Base-by-base conservation (phyloP, 352 stramenopile genomes). In the Pythium aristosporum region DNA sequence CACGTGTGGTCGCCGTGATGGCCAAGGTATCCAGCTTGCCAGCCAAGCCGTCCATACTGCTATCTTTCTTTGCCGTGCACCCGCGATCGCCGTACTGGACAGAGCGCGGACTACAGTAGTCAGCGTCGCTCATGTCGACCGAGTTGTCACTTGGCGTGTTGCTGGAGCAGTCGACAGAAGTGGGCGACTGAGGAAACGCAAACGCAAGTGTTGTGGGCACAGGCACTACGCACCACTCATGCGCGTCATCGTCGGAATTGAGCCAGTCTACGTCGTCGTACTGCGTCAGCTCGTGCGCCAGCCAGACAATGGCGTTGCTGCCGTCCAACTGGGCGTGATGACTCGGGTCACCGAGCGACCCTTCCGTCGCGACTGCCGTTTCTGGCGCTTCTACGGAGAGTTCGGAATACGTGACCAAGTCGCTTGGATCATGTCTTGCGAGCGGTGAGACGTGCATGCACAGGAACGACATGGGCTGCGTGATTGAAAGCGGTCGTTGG, bases 161-260 rank as follows among this genome's bases (percentile, higher is more conserved):
- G 28, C 34, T 52, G 51, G 44, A 6, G 11, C 51, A 56, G 32
- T 67, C 60, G 60, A 67, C 49, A 56, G 51, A 54, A 21, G 60
- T 61, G 34, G 60, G 41, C 51, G 60, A 67, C 32, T 42, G 36
- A 18, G 60, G 60, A 23, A 55, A 55, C 44, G 44, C 44, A 51
- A 23, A 23, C 12, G 15, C 42, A 20, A 39, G 28, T 30, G 20
- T 12, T 23, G 41, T 28, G 52, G 21, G 23, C 37, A 57, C 39
- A 34, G 61, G 37, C 43, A 55, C n/a, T 43, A 55, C 21, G 42
- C 51, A 56, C 42, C 51, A 61, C 20, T 36, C 50, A 16, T 59
- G 21, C 18, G 42, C 25, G 2, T 46, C 54, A 8, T 16, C 46
- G n/a, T 51, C 39, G 18, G 18, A 13, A 32, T 57, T 47, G 23